A percentile compares a stretch with the other conserved stretches of the same genome.
Evolutionary conservation across 345 rosid genomes (phyloP).

Genomic region (Eutrema japonicum): DNA sequence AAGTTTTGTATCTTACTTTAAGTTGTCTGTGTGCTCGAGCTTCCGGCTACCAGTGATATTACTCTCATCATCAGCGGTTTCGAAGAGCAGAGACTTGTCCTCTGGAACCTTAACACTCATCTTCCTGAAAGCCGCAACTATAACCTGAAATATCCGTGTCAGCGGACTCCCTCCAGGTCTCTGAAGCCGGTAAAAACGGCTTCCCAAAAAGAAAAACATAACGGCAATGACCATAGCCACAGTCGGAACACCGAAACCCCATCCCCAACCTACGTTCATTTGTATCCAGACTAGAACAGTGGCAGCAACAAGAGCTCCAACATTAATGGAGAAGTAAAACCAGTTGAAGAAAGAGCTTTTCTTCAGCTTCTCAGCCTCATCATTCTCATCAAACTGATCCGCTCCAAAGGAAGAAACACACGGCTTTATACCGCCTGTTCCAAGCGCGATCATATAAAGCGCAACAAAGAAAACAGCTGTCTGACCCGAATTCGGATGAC

Average conservation of each 20-base stretch:
- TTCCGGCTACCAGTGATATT: constrained; percentile 81
- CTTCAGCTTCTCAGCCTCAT: constrained; percentile 69
- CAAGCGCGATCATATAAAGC: constrained; percentile 87
- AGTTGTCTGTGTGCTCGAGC: constrained; percentile 70
- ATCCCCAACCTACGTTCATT: constrained; percentile 97
- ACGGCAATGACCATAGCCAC: constrained; percentile 84
- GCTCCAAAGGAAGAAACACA: constrained; percentile 98
- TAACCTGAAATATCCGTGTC: constrained; percentile 81
- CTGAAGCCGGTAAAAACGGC: constrained; percentile 69
- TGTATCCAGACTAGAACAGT: constrained; percentile 92
- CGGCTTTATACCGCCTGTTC: constrained; percentile 97
- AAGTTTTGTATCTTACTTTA: constrained; percentile 50
- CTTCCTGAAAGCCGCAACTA: constrained; percentile 80
- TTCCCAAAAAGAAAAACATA: constrained; percentile 77
- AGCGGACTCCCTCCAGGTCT: constrained; percentile 94
- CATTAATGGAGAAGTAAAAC: constrained; percentile 90
- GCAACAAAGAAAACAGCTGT: constrained; percentile 65
- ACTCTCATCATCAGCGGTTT: constrained; percentile 67
- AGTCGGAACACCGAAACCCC: constrained; percentile 94
- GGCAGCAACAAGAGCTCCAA: constrained; percentile 89
- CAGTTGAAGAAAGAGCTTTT: constrained; percentile 96
- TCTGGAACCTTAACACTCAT: constrained; percentile 62
- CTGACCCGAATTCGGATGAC: constrained; percentile 63
- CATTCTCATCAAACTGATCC: constrained; percentile 90
- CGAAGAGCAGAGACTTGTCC: constrained; percentile 72